Base-by-base conservation (phyloP, 2,329 filamentous ascomycete genomes). In the Aspergillus eucalypticola region DNA sequence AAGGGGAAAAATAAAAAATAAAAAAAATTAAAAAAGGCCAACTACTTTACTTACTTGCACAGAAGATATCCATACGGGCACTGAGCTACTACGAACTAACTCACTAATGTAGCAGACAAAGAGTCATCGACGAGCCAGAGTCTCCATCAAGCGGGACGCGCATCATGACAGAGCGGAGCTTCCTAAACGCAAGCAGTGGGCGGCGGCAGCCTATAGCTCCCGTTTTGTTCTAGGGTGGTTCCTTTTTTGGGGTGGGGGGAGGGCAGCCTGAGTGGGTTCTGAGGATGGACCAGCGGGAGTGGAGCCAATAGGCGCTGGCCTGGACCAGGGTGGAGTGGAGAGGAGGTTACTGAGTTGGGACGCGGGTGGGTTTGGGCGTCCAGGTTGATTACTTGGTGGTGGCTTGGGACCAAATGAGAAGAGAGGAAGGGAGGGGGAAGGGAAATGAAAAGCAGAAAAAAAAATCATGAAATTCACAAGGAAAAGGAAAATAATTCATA, bases 81-180 rank as follows among this genome's bases (percentile, higher is more conserved):
- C 3, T 39, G 32, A 53, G 27, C 32, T 35, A 35, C 32, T 35
- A 35, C 19, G 15, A 39, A 39, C 8, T 27, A 55, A 55, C 27
- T 44, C 38, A 55, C 53, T 32, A 44, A 42, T 44, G 53, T 46
- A 55, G 53, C 53, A 55, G 39, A 55, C 53, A 55, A 55, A 55
- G 53, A 55, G 53, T 44, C 39, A 55, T 42, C 29, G 39, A 53
- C 51, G 32, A 53, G 23, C 41, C 41, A 44, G 23, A 23, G 41
- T 19, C 41, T 44, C 41, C 41, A 44, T 44, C 41, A 44, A 60
- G 58, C 58, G 58, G 58, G 58, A 60, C 56, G 46, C 25, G 46
- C 48, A 60, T 61, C 59, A 58, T 61, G 60, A 62, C 58, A 57
- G 59, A 61, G 65, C 65, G 65, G 65, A 67, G 64, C 65, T 60